Evolutionary conservation across 2,329 filamentous ascomycete species (phyloP), one percentile per base, ranked within the genome.

Genomic region (Fusarium cyanostomum): DNA sequence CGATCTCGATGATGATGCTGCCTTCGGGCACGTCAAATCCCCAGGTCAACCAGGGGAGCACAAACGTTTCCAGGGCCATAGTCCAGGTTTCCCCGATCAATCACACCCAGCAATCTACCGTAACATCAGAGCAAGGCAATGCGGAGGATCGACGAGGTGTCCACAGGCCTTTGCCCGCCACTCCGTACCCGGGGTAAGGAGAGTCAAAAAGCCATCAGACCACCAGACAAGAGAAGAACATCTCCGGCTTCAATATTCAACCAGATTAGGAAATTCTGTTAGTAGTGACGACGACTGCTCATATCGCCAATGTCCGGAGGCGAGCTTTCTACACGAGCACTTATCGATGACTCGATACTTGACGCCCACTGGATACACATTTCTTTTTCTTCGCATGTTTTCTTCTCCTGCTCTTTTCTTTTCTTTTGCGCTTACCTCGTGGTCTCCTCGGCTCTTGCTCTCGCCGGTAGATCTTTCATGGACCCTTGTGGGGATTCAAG

Each of bases 81-180:
- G 28, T 18, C 44, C 13, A 48, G 44, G 26, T 45, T 45, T 30
- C 53, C 42, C 27, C 49, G 49, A 50, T 33, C 18, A 34, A 55
- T 59, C 41, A 46, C 30, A 44, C 37, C 18, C 21, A 35, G n/a
- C 15, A 43, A 39, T 59, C 59, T 61, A 61, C 59, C n/a, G 41
- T 35, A 56, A 39, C 11, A 52, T 56, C 48, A 31, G 18, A 18
- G 18, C 30, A 45, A 9, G 35, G 16, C 35, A 28, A 24, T 57
- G 61, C 34, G 30, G 41, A 62, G 53, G 51, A 59, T 66, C 51
- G 39, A 16, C 54, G n/a, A 16, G 13, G 34, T 30, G 15, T 21
- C 21, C 21, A 21, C 21, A 21, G 21, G 21, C 21, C 21, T 4
- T 21, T 21, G 21, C 21, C 21, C 21, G 21, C 21, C 21, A 21